phyloP scores from a whole-genome alignment of 345 rosid genomes.

The Noccaea bulbosa region DNA sequence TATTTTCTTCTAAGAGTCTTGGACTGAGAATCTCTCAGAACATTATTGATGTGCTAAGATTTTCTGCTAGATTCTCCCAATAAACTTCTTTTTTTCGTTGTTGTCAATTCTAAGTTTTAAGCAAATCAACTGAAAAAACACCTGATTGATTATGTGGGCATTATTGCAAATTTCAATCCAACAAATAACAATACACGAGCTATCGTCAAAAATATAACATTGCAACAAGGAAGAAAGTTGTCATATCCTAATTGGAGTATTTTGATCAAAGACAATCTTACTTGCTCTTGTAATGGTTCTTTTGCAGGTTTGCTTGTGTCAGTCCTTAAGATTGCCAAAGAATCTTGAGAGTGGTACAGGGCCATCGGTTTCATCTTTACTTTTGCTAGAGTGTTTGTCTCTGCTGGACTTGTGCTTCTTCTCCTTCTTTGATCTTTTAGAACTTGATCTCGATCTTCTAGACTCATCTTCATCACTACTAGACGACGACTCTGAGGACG shows the following conservation, averaged over 20 bases:
- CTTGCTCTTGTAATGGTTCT: slow-evolving; percentile 32
- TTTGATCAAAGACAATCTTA: slow-evolving; percentile 24
- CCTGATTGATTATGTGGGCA: slow-evolving; percentile 23
- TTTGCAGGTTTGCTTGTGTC: slow-evolving; percentile 29
- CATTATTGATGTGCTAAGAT: neutral
- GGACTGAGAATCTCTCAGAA: slow-evolving; percentile 12
- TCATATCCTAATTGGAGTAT: slow-evolving; percentile 24
- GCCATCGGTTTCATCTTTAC: slow-evolving; percentile 61
- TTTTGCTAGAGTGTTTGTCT: slow-evolving; percentile 56
- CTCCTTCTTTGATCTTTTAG: slow-evolving; percentile 65
- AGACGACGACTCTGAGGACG: slow-evolving; percentile 73
- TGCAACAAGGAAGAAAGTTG: slow-evolving; percentile 30
- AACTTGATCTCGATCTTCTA: slow-evolving; percentile 81
- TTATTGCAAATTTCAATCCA: slow-evolving; percentile 36
- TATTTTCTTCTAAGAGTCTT: neutral
- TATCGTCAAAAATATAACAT: slow-evolving; percentile 28
- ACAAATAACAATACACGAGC: slow-evolving; percentile 36
- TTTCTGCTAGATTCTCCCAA: slow-evolving; percentile 6
- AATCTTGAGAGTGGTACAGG: slow-evolving; percentile 92
- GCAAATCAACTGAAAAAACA: neutral
- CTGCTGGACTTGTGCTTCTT: slow-evolving; percentile 70
- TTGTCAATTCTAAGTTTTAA: neutral
- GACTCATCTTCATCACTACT: slow-evolving; percentile 83
- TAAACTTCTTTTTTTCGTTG: neutral
- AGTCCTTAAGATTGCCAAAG: slow-evolving; percentile 71